Evolutionary conservation across 768 basidiomycete genomes (phyloP), one percentile per base, ranked within the genome.

Genomic region (Termitomyces eurrhizus): DNA sequence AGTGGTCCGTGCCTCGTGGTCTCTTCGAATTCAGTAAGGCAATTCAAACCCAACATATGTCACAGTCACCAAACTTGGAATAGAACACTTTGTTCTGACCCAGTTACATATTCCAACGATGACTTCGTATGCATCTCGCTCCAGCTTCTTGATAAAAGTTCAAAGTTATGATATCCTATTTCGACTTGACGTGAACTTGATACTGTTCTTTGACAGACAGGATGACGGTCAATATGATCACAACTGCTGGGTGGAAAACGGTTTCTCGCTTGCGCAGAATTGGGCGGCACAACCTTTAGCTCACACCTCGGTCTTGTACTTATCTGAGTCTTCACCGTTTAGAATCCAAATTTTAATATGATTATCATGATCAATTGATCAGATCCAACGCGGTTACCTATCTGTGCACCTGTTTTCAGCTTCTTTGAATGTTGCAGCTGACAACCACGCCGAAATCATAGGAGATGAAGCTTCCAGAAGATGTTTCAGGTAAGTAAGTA

Each of bases 1-100:
- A 49, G 42, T 57, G 35, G 41, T 46, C 62, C 53, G 63, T 61
- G 57, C 60, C 63, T 56, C 60, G 46, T 64, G 63, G 60, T 52
- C 48, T 32, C 52, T 39, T 37, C 35, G 8, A 18, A 8, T 24
- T 55, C 35, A 57, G 60, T 57, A 29, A 59, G 64, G 64, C 24
- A 65, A 59, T 37, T 59, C 24, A 49, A 53, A 14, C 51, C 58
- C 60, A 62, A 39, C 39, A 35, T 44, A 21, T 50, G 2, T n/a
- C 35, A 18, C 39, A 60, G 63, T 33, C 39, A 55, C 26, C 9
- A 46, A 52, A 35, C 39, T 32, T 44, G 7, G 29, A 1, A 42
- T 1, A 7, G 3, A 18, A 41, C 7, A 44, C n/a, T 21, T 56
- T n/a, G 41, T 42, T 32, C 58, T 48, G 52, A 53, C 45, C 52